These are phyloP conservation scores for Aspergillus sp. DNA, from an alignment of 2,329 filamentous ascomycete species.

Conservation along the genomic window DNA sequence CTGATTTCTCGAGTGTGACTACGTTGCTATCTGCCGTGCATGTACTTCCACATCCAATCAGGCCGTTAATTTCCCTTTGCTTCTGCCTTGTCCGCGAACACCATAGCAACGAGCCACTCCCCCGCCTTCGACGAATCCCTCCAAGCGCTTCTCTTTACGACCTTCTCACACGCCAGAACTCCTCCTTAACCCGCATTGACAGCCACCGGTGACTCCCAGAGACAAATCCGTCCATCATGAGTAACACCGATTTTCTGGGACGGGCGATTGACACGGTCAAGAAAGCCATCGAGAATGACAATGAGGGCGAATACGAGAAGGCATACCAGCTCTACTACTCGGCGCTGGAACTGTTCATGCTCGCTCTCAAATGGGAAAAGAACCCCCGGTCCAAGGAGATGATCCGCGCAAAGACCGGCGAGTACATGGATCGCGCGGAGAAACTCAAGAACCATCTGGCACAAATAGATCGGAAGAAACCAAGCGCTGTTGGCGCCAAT, in stretches of 20 bases:
- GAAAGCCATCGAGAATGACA: constrained; percentile 95
- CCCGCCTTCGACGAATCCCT: background rate
- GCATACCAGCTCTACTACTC: constrained; percentile 96
- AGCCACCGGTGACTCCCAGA: background rate
- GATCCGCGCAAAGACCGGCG: constrained; percentile 89
- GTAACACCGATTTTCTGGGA: constrained; percentile 93
- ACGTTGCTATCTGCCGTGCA: no score
- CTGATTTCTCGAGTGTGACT: background rate
- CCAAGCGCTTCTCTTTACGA: background rate
- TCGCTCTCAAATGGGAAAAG: constrained; percentile 99
- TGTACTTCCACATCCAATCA: no score
- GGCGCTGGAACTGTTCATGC: constrained; percentile 96
- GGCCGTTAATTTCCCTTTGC: constrained; percentile 10
- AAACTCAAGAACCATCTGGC: constrained; percentile 91
- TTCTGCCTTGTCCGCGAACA: background rate
- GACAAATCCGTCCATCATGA: constrained; percentile 60
- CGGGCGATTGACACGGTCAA: constrained; percentile 96
- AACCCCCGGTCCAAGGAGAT: constrained; percentile 96
- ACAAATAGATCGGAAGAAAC: constrained; percentile 57
- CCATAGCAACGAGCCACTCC: background rate
- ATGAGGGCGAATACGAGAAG: constrained; percentile 92
- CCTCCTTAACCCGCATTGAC: background rate
- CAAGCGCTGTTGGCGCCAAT: constrained; percentile 52
- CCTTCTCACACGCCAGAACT: background rate
- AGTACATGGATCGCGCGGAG: constrained; percentile 98